Percentiles rank a stretch among this genome's conserved stretches.
These are phyloP conservation scores for Kwoniella sp. DNA, from an alignment of 768 basidiomycete species.

Conservation along the genomic window DNA sequence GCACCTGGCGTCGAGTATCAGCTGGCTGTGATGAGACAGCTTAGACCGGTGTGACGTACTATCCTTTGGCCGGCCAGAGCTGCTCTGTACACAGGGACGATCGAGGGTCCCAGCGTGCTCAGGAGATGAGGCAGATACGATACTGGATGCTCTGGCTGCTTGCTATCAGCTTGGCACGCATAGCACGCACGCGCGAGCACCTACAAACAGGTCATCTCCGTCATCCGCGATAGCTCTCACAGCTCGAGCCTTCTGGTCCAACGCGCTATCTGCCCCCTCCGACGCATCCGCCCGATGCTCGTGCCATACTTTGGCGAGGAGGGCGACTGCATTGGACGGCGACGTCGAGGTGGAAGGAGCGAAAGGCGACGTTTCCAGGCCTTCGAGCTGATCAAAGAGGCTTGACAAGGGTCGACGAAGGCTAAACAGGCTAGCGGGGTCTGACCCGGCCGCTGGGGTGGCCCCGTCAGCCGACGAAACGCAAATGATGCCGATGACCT, in stretches of 20 bases:
- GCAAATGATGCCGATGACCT: neutral
- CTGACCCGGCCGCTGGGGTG: neutral
- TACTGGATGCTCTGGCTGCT: slow-evolving; percentile 34
- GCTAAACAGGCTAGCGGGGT: slow-evolving; percentile 17
- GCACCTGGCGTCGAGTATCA: slow-evolving; percentile 21
- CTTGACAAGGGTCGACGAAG: slow-evolving; percentile 14
- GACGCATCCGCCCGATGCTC: slow-evolving; percentile 8
- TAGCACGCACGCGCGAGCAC: neutral
- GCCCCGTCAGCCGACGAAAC: neutral
- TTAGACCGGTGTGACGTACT: slow-evolving; percentile 36
- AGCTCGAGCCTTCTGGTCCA: slow-evolving; percentile 1
- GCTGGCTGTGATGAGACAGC: neutral
- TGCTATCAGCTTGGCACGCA: neutral
- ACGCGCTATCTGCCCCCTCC: neutral
- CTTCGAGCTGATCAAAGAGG: slow-evolving; percentile 29
- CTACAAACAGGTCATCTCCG: neutral
- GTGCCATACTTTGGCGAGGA: slow-evolving; percentile 14
- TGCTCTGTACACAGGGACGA: slow-evolving; percentile 42
- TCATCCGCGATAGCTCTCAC: slow-evolving; percentile 8
- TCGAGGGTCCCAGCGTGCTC: slow-evolving; percentile 34
- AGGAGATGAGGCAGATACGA: slow-evolving; percentile 33
- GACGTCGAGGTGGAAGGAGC: slow-evolving; percentile 10
- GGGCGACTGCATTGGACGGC: slow-evolving; percentile 5
- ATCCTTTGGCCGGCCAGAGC: slow-evolving; percentile 36
- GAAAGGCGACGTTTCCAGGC: slow-evolving; percentile 9